Evolutionary conservation across 345 rosid species (phyloP).

Genomic region (Cardamine chenopodiifolia): DNA sequence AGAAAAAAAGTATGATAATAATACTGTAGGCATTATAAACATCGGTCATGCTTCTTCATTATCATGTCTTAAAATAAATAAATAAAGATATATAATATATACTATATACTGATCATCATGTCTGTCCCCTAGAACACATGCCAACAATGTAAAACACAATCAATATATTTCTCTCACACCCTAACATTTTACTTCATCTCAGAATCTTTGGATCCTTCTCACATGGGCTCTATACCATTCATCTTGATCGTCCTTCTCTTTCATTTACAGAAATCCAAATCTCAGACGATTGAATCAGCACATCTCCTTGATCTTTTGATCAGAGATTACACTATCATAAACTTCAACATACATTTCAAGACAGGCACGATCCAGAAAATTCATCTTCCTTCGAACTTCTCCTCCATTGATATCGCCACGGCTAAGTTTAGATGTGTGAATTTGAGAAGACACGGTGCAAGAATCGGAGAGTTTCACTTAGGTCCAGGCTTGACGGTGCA

Average conservation of each 20-base stretch:
- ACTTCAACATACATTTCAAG: conserved; percentile 52
- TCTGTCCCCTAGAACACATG: conserved; percentile 41
- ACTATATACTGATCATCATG: conserved; percentile 39
- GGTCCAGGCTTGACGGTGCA: conserved; percentile 39
- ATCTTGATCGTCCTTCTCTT: conserved; percentile 35
- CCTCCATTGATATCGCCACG: conserved; percentile 60
- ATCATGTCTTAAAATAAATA: conserved; percentile 32
- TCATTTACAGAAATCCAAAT: conserved; percentile 35
- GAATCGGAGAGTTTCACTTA: conserved; percentile 42
- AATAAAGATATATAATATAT: conserved; percentile 32
- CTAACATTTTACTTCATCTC: not conserved
- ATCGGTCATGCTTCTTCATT: conserved; percentile 40
- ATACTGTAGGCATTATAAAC: conserved; percentile 33
- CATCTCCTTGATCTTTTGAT: conserved; percentile 77
- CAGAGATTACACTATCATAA: conserved; percentile 77
- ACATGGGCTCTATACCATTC: conserved; percentile 39
- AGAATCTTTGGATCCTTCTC: conserved; percentile 31
- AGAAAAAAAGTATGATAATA: conserved; percentile 22
- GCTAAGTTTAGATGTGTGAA: conserved; percentile 47
- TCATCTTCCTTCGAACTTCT: conserved; percentile 74
- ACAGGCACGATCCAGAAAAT: conserved; percentile 69
- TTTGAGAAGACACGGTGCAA: conserved; percentile 42
- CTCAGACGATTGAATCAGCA: conserved; percentile 62
- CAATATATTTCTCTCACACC: conserved; percentile 30
- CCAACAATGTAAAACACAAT: conserved; percentile 41